Conservation (phyloP, 148 eudicot species). For the Pharnaceum exiguum region DNA sequence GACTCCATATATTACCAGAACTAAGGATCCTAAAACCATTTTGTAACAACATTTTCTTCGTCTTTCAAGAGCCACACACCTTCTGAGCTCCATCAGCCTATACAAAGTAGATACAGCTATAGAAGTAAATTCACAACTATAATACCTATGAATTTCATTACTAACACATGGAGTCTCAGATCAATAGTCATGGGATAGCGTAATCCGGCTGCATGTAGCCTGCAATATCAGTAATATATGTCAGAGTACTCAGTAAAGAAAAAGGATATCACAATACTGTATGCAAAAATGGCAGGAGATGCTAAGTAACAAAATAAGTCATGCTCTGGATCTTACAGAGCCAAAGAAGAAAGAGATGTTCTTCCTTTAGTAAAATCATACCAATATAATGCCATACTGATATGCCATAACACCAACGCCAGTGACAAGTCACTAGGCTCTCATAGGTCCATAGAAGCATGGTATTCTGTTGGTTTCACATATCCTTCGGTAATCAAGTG, state of each 20-base stretch:
- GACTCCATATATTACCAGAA: too few relatives aligned
- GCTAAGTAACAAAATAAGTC: too few relatives aligned
- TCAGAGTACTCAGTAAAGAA: too few relatives aligned
- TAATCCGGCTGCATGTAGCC: conserved; percentile 91
- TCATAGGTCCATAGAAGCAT: too few relatives aligned
- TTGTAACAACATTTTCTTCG: not conserved
- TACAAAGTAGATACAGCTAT: not conserved
- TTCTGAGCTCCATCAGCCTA: not conserved
- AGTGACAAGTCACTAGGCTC: too few relatives aligned
- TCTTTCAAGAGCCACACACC: not conserved
- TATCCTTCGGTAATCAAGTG: too few relatives aligned
- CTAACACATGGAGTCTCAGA: conserved; percentile 91
- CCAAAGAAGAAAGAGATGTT: not conserved
- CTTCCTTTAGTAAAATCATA: too few relatives aligned
- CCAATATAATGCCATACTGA: not conserved
- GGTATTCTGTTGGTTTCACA: too few relatives aligned
- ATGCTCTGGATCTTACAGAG: too few relatives aligned
- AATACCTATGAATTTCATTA: conserved; percentile 96
- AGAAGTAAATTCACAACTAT: not conserved
- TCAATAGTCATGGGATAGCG: conserved; percentile 75
- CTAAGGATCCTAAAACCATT: not conserved
- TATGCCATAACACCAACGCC: not conserved
- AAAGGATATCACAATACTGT: too few relatives aligned
- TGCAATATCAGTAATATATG: conserved; percentile 29
- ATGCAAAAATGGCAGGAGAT: too few relatives aligned